A percentile compares a stretch with the other conserved stretches of the same genome.
These are phyloP conservation scores for Drechslerella dactyloides DNA, from an alignment of 2,329 filamentous ascomycete species.

Conservation along the genomic window DNA sequence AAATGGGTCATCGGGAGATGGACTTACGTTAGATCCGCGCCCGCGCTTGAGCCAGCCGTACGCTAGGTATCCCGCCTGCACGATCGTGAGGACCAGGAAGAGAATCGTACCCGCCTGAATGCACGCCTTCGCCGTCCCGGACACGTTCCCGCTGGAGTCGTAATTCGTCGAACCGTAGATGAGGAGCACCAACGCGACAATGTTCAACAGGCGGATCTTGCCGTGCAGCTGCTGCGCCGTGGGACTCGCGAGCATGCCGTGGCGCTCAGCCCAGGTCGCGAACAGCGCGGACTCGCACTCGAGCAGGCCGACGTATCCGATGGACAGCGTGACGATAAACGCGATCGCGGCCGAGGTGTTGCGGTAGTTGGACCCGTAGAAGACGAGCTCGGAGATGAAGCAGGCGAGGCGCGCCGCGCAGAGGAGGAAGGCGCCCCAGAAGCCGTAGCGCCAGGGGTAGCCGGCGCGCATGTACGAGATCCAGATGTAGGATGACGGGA, in stretches of 20 bases:
- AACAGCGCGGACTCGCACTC: constrained; percentile 44
- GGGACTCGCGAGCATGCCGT: constrained; percentile 25
- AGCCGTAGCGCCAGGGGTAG: constrained; percentile 46
- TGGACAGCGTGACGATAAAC: constrained; percentile 39
- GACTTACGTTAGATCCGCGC: constrained; percentile 13
- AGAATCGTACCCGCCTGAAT: constrained; percentile 44
- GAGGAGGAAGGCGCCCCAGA: constrained; percentile 49
- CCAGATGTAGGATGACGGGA: constrained; percentile 44
- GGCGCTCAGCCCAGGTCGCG: constrained; percentile 32
- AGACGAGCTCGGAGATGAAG: constrained; percentile 49
- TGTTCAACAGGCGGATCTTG: constrained; percentile 38
- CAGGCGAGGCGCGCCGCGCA: constrained; percentile 38
- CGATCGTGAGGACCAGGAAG: constrained; percentile 34
- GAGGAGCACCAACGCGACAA: constrained; percentile 26
- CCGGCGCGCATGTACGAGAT: constrained; percentile 35
- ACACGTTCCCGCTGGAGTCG: neutral
- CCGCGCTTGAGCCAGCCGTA: constrained; percentile 26
- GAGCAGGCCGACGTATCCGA: constrained; percentile 43
- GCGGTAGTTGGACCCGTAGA: constrained; percentile 37
- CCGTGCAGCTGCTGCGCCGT: constrained; percentile 29
- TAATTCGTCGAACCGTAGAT: constrained; percentile 32
- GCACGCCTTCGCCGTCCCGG: constrained; percentile 18
- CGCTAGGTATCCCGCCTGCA: constrained; percentile 27
- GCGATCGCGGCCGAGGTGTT: constrained; percentile 36
- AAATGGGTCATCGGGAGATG: neutral